Percentiles rank a stretch among this genome's conserved stretches.
Evolutionary conservation across 2,329 filamentous ascomycete genomes (phyloP).

Genomic region (Dendryphion nanum): DNA sequence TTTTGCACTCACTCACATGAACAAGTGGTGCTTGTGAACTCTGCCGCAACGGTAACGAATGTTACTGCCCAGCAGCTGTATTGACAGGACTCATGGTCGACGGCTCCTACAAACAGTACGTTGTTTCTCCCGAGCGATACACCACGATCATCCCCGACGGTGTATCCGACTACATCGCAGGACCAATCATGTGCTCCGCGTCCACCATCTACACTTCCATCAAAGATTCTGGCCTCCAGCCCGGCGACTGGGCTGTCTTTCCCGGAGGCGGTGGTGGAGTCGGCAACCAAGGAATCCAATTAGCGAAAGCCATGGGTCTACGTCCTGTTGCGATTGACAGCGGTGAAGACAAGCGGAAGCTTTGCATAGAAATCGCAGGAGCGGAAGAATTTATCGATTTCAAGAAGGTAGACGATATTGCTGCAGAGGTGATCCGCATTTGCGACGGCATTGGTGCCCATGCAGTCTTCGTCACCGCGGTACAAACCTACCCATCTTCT

Average conservation of each 20-base stretch:
- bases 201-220: slow-evolving; percentile 59
- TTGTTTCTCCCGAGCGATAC: slow-evolving; percentile 55
- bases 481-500: slow-evolving; percentile 30
- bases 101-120: slow-evolving; percentile 60
- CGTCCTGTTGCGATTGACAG: slow-evolving; percentile 37
- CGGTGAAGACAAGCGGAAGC: slow-evolving; percentile 34
- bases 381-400: slow-evolving; percentile 42
- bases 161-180: slow-evolving; percentile 56
- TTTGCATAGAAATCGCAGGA: slow-evolving; percentile 31
- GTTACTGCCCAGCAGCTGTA: slow-evolving; percentile 50
- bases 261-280: slow-evolving; percentile 56
- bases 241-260: slow-evolving; percentile 57
- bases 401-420: slow-evolving; percentile 30
- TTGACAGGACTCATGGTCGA: slow-evolving; percentile 45
- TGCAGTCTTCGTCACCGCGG: slow-evolving; percentile 40
- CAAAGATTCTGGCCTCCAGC: slow-evolving; percentile 49
- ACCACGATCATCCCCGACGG: slow-evolving; percentile 56
- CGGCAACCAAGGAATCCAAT: slow-evolving; percentile 57
- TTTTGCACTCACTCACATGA: slow-evolving; percentile 7
- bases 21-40: slow-evolving; percentile 40
- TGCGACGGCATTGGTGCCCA: slow-evolving; percentile 40
- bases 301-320: slow-evolving; percentile 41
- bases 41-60: slow-evolving; percentile 54
- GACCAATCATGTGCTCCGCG: slow-evolving; percentile 61
- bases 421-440: slow-evolving; percentile 30